Percentiles rank a stretch among this genome's conserved stretches.
These are phyloP conservation scores for Penicillium sp. DNA, from an alignment of 2,329 filamentous ascomycete species.

Conservation along the genomic window DNA sequence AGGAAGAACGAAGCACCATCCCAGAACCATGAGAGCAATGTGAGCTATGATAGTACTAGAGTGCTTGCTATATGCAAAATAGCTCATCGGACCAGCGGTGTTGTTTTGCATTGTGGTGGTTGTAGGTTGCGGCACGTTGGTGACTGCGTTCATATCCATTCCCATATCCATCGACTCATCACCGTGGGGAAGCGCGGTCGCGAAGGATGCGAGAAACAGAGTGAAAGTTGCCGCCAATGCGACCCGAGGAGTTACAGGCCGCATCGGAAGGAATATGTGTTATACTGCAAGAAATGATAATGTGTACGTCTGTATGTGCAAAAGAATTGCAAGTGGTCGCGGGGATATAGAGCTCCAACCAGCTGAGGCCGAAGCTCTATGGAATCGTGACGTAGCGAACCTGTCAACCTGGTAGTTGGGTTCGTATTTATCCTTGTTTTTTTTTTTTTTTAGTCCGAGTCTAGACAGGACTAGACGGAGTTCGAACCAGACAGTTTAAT, in stretches of 20 bases:
- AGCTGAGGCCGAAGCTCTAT: constrained; percentile 17
- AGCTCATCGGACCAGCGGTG: constrained; percentile 41
- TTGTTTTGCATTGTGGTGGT: constrained; percentile 14
- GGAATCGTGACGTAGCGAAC: constrained; percentile 26
- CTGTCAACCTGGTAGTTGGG: constrained; percentile 7
- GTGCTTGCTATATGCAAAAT: constrained; percentile 44
- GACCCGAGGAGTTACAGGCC: constrained; percentile 23
- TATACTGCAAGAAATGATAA: neutral
- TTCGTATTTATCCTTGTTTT: neutral
- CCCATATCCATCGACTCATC: constrained; percentile 32
- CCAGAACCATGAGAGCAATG: constrained; percentile 66
- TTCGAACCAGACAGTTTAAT: neutral
- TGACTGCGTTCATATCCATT: constrained; percentile 21
- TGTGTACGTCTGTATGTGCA: constrained; percentile 6
- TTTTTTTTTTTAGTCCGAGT: neutral
- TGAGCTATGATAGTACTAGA: constrained; percentile 61
- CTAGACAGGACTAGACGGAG: neutral
- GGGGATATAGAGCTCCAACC: constrained; percentile 16
- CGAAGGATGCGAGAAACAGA: constrained; percentile 27
- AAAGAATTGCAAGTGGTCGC: neutral
- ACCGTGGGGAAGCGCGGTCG: constrained; percentile 35
- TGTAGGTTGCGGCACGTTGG: constrained; percentile 14
- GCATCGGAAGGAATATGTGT: constrained; percentile 20
- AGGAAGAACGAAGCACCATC: constrained; percentile 72
- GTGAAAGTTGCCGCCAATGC: constrained; percentile 26